Base-by-base conservation (phyloP, 306 rosid species). In the Cicer pinnatifidum region DNA sequence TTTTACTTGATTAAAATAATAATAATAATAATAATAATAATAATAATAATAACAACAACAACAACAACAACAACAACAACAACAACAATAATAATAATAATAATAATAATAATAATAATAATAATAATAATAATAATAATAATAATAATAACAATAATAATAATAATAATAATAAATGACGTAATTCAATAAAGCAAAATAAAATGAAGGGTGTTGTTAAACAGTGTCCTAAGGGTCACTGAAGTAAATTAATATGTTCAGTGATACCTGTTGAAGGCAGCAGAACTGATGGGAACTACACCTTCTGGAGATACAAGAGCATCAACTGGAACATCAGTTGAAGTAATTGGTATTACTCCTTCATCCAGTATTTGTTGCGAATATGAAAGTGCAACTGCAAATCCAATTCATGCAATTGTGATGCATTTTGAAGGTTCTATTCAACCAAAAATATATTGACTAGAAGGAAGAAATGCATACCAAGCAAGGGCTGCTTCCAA, bases 401-500 rank as follows among this genome's bases (percentile, higher is more conserved):
- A 82, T 66, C 20, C 71, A 79, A 46, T 63, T 65, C 53, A 58
- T 12, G 47, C 46, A 20, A 11, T 63, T 12, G 20, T 63, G 75
- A 57, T 44, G 46, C 35, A 72, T 7, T 47, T 33, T 76, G 53
- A 41, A 48, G 54, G 39, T 35, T 35, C 45, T 59, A 17, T 76
- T 71, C 81, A 45, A 79, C 50, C 54, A 10, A 35, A 77, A 52
- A 35, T 19, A 61, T 43, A 59, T 69, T 6, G 56, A 35, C 54
- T 37, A 64, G 28, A 45, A 72, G 63, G 23, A 35, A 59, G 47
- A 40, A 65, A 71, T 38, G 72, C 85, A 37, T 86, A 94, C 97
- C 99, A 38, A 88, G 86, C 50, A 94, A 85, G 39, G 99, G 97
- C 75, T 86, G 96, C 83, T 80, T 88, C 99, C 99, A 94, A 77